Evolutionary conservation across 345 rosid species (phyloP), one percentile per base, ranked within the genome.

Genomic region (Eucalyptus erythrocorys): DNA sequence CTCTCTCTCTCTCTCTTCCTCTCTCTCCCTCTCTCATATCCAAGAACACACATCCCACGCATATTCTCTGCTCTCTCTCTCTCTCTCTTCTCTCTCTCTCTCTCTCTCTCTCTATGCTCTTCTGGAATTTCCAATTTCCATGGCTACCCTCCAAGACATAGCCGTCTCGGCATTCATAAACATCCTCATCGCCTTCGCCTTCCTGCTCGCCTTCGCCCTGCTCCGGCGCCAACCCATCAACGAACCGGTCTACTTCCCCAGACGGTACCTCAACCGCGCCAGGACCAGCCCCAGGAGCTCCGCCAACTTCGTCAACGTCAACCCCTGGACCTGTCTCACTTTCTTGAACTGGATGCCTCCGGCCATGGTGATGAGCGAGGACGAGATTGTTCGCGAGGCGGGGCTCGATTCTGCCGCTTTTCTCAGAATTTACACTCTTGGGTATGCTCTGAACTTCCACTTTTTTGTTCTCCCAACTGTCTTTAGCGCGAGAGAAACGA

Each of bases 311-410:
- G 95, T 96, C 90, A 95, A 94, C 40, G 96, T 96, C 87, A 94
- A 97, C 91, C 86, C 87, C 92, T 93, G 48, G 88, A 96, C 98
- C 42, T 97, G 96, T 86, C 91, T 96, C 79, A 93, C 97, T 87
- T 97, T 97, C 95, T 90, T 97, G 43, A 97, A 94, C 92, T 97
- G 99, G 99, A 97, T 97, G 99, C 99, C 99, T 88, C 96, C 96
- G 89, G 99, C 99, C 90, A 55, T 96, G 95, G 95, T 88, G 91
- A 96, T 96, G 97, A 91, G 91, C 79, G 99, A 97, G 88, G 48
- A 94, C 21, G 95, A 96, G 91, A 95, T 97, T 89, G 93, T 97
- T 48, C 92, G 86, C 87, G 99, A 96, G 88, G 99, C 99, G 87
- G 99, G 99, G 40, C 95, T 97, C 51, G 99, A 97, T 88, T 97